A percentile compares a stretch with the other conserved stretches of the same genome.
These are phyloP conservation scores for Aspergillus pseudoglaucus DNA, from an alignment of 2,329 filamentous ascomycete genomes.

Conservation along the genomic window DNA sequence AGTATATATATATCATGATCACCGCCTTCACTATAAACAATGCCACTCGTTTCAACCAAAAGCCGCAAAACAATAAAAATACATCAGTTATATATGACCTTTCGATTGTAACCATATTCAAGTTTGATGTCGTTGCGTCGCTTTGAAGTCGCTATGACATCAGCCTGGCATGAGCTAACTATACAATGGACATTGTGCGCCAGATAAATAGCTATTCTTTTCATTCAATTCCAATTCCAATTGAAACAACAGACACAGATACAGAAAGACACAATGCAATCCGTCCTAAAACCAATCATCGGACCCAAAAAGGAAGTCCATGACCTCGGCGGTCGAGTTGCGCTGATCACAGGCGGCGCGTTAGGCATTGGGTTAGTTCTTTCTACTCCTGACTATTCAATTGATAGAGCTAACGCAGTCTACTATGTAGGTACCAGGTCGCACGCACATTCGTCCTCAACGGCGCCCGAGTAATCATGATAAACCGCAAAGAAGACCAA, in stretches of 20 bases:
- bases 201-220: too few species aligned
- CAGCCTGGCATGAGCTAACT: too few species aligned
- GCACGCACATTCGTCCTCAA: constrained; percentile 9
- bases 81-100: too few species aligned
- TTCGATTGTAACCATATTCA: too few species aligned
- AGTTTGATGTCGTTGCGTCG: too few species aligned
- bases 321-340: constrained; percentile 31
- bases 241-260: not conserved
- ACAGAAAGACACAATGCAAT: constrained; percentile 25
- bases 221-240: not conserved
- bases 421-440: constrained; percentile 4
- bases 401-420: not conserved
- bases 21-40: too few species aligned
- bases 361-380: constrained; percentile 26
- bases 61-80: too few species aligned
- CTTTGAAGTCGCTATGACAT: too few species aligned
- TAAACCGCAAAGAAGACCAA: constrained; percentile 10
- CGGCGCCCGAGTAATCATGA: constrained; percentile 9
- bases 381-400: not conserved
- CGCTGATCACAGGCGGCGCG: constrained; percentile 35
- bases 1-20: too few species aligned
- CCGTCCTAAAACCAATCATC: constrained; percentile 30
- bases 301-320: constrained; percentile 32
- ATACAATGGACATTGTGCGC: too few species aligned
- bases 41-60: too few species aligned